These are phyloP conservation scores for Plasmodium blacklocki DNA, from an alignment of 169 alveolate genomes.

Conservation along the genomic window DNA sequence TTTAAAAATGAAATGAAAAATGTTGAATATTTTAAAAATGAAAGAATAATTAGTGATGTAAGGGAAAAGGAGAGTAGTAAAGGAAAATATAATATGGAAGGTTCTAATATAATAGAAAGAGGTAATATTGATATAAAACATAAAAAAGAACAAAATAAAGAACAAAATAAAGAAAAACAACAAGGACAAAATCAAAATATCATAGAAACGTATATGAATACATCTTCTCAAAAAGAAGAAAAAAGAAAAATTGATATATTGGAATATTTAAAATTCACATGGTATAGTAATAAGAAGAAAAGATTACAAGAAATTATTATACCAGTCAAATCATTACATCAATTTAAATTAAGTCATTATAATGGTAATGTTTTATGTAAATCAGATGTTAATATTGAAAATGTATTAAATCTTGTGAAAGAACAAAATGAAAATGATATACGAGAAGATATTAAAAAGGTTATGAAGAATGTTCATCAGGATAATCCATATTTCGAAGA, in stretches of 20 bases:
- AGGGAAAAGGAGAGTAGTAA: background rate
- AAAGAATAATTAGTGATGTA: background rate
- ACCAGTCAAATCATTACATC: constrained; percentile 40
- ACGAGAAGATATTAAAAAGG: background rate
- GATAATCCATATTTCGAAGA: background rate
- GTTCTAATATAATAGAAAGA: no score
- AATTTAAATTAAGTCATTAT: constrained; percentile 16
- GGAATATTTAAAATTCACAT: constrained; percentile 45
- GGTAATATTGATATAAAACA: no score
- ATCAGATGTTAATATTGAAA: constrained; percentile 25
- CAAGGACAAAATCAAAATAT: background rate
- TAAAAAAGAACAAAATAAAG: background rate
- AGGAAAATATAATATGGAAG: background rate
- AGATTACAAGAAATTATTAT: constrained; percentile 2
- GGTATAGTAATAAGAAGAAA: constrained; percentile 37
- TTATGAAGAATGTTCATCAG: background rate
- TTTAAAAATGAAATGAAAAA: constrained; percentile 30
- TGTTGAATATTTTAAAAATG: constrained; percentile 23
- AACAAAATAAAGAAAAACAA: background rate
- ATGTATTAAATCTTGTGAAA: constrained; percentile 21
- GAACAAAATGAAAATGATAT: background rate
- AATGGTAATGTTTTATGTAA: constrained; percentile 51
- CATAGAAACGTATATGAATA: background rate
- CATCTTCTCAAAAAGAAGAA: background rate
- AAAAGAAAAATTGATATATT: no score